Percentiles rank a stretch among this genome's conserved stretches.
Evolutionary conservation across 345 rosid genomes (phyloP).

Genomic region (Citrus cavaleriei): DNA sequence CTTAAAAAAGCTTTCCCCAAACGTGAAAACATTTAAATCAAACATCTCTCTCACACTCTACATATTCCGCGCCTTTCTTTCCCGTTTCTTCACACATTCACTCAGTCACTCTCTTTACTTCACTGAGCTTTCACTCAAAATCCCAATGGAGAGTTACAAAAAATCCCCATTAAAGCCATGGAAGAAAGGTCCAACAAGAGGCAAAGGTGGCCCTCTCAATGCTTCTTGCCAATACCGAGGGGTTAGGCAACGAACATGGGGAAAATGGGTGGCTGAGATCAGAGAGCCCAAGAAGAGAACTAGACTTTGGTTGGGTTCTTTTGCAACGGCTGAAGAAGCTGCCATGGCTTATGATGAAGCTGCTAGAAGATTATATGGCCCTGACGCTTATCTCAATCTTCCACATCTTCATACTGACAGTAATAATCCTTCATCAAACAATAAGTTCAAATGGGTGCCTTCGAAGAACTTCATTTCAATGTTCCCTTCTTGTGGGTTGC

Average conservation of each 20-base stretch:
- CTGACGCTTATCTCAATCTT: conserved; percentile 78
- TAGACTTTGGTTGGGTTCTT: conserved; percentile 87
- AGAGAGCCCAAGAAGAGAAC: conserved; percentile 91
- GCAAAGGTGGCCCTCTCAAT: conserved; percentile 93
- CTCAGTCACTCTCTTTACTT: neutral
- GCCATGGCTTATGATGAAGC: conserved; percentile 96
- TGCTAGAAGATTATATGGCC: conserved; percentile 69
- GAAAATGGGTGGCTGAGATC: conserved; percentile 98
- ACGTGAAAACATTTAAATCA: conserved; percentile 64
- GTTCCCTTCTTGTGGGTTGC: conserved; percentile 84
- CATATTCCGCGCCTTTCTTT: conserved; percentile 41
- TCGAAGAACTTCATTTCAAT: conserved; percentile 76
- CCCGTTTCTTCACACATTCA: conserved; percentile 2
- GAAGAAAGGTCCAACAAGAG: conserved; percentile 92
- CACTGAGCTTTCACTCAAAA: neutral
- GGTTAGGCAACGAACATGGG: conserved; percentile 95
- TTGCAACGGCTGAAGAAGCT: conserved; percentile 90
- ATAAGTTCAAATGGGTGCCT: conserved; percentile 73
- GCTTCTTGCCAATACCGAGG: conserved; percentile 83
- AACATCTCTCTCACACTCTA: conserved; percentile 28
- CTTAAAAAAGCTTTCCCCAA: conserved; percentile 17
- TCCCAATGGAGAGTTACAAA: conserved; percentile 38
- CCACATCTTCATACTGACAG: conserved; percentile 63
- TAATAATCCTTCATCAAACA: neutral
- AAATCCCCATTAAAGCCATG: conserved; percentile 69